Conservation (phyloP, 2,329 filamentous ascomycete genomes). For the Ophiocordyceps australis region DNA sequence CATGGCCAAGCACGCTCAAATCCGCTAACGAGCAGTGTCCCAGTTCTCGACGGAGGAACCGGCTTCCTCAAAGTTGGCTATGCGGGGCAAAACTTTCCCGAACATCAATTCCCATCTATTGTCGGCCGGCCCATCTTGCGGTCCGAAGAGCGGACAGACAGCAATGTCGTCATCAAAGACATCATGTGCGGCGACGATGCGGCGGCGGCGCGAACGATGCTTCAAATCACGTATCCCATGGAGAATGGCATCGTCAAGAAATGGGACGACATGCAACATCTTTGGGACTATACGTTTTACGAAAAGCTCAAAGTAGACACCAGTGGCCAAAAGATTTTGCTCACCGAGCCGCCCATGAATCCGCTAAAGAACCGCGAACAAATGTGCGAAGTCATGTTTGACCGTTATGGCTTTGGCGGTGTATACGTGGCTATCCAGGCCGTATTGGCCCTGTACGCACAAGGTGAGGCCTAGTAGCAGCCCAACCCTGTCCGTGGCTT, state of each 20-base stretch:
- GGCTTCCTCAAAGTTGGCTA: conserved; percentile 99
- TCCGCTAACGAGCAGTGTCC: conserved; percentile 7
- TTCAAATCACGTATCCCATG: conserved; percentile 98
- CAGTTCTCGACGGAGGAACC: conserved; percentile 98
- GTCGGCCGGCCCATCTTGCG: conserved; percentile 94
- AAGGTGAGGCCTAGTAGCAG: conserved; percentile 40
- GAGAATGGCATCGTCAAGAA: conserved; percentile 99
- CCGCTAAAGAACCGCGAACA: conserved; percentile 90
- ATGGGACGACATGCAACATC: conserved; percentile 99
- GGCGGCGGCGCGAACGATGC: conserved; percentile 85
- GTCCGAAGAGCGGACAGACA: conserved; percentile 64
- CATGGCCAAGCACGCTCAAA: conserved; percentile 1
- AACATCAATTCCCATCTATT: conserved; percentile 96
- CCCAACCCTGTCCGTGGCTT: neutral
- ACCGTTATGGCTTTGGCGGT: conserved; percentile 86
- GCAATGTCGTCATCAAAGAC: conserved; percentile 64
- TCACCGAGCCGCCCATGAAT: conserved; percentile 97
- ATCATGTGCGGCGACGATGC: conserved; percentile 99
- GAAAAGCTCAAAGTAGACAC: conserved; percentile 94
- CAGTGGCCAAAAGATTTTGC: conserved; percentile 82
- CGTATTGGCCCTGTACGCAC: conserved; percentile 86
- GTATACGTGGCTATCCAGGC: conserved; percentile 98
- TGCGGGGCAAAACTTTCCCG: conserved; percentile 97
- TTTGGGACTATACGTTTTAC: conserved; percentile 97
- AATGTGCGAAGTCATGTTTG: conserved; percentile 99